Evolutionary conservation across 164 flowering plant genomes (phyloP).

Genomic region (Sextonia rubra): DNA sequence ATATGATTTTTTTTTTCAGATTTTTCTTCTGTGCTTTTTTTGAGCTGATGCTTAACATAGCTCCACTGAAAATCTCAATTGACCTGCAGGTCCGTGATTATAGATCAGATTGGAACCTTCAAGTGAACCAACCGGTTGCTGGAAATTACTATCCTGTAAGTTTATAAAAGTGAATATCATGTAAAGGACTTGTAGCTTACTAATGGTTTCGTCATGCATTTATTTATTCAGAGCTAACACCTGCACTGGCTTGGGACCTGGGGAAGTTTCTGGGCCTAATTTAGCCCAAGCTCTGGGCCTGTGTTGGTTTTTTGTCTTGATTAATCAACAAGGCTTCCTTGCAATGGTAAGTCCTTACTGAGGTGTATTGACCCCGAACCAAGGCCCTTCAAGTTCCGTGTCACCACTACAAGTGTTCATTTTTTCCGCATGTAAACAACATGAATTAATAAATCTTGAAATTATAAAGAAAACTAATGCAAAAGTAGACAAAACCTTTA

Average conservation of each 20-base stretch:
- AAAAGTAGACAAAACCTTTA: too few species aligned
- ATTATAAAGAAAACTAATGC: too few species aligned
- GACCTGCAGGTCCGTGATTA: constrained; percentile 74
- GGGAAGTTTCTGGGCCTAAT: not conserved
- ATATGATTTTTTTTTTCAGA: not conserved
- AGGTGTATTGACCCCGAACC: not conserved
- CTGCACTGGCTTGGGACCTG: not conserved
- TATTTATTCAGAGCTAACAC: too few species aligned
- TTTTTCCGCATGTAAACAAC: too few species aligned
- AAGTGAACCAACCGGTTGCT: constrained; percentile 81
- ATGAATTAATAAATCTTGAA: too few species aligned
- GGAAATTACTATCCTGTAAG: constrained; percentile 97
- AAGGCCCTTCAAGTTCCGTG: too few species aligned
- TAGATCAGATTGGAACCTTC: constrained; percentile 80
- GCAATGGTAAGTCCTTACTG: not conserved
- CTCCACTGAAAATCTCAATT: not conserved
- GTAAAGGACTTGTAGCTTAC: not conserved
- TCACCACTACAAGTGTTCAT: too few species aligned
- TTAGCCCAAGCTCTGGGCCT: not conserved
- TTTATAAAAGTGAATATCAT: constrained; percentile 2
- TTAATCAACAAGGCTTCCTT: not conserved
- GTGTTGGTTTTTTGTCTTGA: not conserved
- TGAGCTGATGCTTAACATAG: not conserved
- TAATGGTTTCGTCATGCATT: not conserved
- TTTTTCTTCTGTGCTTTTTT: not conserved